Evolutionary conservation across 139 green algal species (phyloP), one percentile per base, ranked within the genome.

Genomic region (Astrephomene gubernaculifera): DNA sequence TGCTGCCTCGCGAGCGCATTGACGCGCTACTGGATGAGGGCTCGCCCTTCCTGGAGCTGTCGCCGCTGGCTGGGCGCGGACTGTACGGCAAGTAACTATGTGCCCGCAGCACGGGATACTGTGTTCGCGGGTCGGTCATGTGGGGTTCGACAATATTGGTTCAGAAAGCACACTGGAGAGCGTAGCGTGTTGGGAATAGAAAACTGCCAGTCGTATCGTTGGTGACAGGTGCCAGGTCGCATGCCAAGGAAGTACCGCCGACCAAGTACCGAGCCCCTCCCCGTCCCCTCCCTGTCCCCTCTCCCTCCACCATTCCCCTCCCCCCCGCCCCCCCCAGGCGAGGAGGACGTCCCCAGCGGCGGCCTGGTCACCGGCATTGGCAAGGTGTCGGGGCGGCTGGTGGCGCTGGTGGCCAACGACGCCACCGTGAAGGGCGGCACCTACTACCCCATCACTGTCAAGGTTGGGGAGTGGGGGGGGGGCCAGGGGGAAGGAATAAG

Each of bases 401-500:
- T 95, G 44, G 95, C 95, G 29, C 44, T 99, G 1, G 95, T 96
- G 29, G 96, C 96, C 54, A 99, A 99, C 83, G 96, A 99, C 72
- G 94, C 96, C 9, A 98, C 96, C 17, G 94, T 98, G 57, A 98
- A 97, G 90, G 95, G 93, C 4, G 96, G 96, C 49, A 98, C 95
- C 1, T 99, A 99, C 92, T 99, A 97, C 89, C 96, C 96, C 6
- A 95, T 99, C 87, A 99, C 96, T 0, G 96, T 98, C 43, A 96
- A 97, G 88, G 92, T n/a, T n/a, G n/a, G n/a, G 35, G 21, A 44
- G 71, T 39, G 71, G 9, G 33, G 33, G 35, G 14, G 17, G 9
- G 49, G 14, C 17, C 49, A 12, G 49, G 17, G 49, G 49, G 49
- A 57, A 17, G 49, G 49, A 57, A 17, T 12, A 57, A 57, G 49